Percentiles rank a stretch among this genome's conserved stretches.
Evolutionary conservation across 306 rosid genomes (phyloP).

Genomic region (Canavalia ensiformis): DNA sequence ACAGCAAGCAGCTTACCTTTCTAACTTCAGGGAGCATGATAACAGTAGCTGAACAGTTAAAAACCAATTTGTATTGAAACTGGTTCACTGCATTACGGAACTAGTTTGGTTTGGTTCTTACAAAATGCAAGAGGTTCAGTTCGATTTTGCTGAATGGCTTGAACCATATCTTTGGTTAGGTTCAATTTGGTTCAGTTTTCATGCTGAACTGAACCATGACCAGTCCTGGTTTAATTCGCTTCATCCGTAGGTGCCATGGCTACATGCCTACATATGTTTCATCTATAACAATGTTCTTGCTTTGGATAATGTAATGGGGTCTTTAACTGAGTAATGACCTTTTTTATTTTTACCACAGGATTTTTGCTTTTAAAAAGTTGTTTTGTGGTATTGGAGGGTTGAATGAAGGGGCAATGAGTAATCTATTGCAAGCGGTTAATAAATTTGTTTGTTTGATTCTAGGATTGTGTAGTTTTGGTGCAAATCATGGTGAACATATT

Average conservation of each 20-base stretch:
- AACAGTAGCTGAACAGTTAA: too few relatives aligned
- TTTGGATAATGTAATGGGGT: constrained; percentile 5
- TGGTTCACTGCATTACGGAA: too few relatives aligned
- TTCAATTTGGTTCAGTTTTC: background rate
- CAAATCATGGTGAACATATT: constrained; percentile 1
- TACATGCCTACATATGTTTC: background rate
- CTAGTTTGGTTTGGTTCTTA: background rate
- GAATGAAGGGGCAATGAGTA: background rate
- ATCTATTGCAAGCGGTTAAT: constrained; percentile 11
- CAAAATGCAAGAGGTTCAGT: background rate
- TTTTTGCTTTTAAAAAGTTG: background rate
- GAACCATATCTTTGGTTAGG: too few relatives aligned
- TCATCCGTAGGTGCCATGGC: background rate
- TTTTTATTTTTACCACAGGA: background rate
- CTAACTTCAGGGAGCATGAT: too few relatives aligned
- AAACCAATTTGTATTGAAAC: too few relatives aligned
- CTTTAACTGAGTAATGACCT: background rate
- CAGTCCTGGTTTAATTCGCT: background rate
- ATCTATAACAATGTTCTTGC: constrained; percentile 9
- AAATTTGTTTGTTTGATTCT: background rate
- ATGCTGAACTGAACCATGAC: background rate
- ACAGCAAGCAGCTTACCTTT: too few relatives aligned
- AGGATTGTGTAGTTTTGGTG: background rate
- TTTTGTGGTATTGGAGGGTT: background rate
- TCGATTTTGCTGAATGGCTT: too few relatives aligned